Evolutionary conservation across 2,329 filamentous ascomycete genomes (phyloP).

Genomic region (Colletotrichum acutatum): DNA sequence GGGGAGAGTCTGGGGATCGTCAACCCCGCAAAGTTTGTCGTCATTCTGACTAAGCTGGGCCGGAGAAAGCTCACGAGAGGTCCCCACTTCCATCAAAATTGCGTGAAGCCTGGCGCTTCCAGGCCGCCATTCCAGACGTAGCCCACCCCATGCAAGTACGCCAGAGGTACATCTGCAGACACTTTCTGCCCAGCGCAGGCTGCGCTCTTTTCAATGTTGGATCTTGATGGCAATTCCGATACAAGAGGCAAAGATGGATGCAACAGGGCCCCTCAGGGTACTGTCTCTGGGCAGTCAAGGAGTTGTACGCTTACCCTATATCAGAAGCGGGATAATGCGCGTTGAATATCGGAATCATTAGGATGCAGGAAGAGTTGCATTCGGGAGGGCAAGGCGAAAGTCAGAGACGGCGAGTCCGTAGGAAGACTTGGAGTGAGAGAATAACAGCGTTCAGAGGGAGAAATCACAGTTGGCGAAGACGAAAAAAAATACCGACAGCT

Average conservation of each 20-base stretch:
- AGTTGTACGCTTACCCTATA: not conserved
- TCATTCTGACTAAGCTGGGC: conserved; percentile 32
- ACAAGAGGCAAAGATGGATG: not conserved
- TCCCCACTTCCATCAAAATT: conserved; percentile 32
- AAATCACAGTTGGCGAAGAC: not conserved
- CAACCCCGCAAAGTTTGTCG: conserved; percentile 35
- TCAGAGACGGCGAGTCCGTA: conserved; percentile 24
- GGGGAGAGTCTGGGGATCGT: conserved; percentile 16
- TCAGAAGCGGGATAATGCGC: conserved; percentile 19
- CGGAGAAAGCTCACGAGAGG: conserved; percentile 13
- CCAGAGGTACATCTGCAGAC: conserved; percentile 17
- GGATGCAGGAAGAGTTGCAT: conserved; percentile 25
- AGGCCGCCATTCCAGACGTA: conserved; percentile 22
- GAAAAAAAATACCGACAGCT: not conserved
- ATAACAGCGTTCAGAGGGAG: not conserved
- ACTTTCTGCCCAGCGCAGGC: not conserved
- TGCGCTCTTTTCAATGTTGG: conserved; percentile 5
- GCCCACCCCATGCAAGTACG: conserved; percentile 8
- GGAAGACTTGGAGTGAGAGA: not conserved
- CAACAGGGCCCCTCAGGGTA: not conserved
- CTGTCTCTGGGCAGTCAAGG: not conserved
- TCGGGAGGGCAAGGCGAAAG: conserved; percentile 12
- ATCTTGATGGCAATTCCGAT: conserved; percentile 22
- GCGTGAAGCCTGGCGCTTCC: conserved; percentile 22
- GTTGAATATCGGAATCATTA: conserved; percentile 10